Base-by-base conservation (phyloP, 148 eudicot genomes). In the Beta vulgaris region DNA sequence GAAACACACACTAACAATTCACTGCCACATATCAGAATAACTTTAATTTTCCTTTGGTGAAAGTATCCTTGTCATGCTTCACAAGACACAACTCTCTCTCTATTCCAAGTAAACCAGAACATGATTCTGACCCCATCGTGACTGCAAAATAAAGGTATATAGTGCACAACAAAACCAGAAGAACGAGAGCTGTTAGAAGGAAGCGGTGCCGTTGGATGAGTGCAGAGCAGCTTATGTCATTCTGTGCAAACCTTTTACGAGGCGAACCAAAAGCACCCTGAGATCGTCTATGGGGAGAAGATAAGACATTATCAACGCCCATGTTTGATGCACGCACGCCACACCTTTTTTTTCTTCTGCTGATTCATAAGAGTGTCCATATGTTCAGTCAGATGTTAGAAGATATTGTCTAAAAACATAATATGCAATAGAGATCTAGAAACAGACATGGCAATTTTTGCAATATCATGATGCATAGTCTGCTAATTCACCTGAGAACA, bases 121-220 rank as follows among this genome's bases (percentile, higher is more conserved):
- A 91, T 1, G 83, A 73, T 21, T 83, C 64, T 28, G 82, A 76
- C 35, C 90, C 93, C n/a, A 93, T 80, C 26, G 98, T 93, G 49
- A 93, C 86, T 19, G 98, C 98, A 73, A 93, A 93, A 71, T 93
- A 93, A 31, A 93, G 91, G 82, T 93, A 93, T 31, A 93, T 34
- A 32, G 97, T 89, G 85, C 98, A 93, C 8, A 93, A 86, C 51
- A 93, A 54, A 14, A 88, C 76, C 76, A 93, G 81, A 74, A 93
- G 94, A 58, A 69, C 91, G 46, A 93, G 91, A 34, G 98, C 97
- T 42, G 90, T 82, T 64, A 91, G 84, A 66, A 93, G 98, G 77
- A 88, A 93, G 29, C 90, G 92, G 71, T 93, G 98, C 58, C 98
- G 83, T 72, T 84, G 90, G 49, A 93, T 7, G 36, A 93, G 87